phyloP scores from a whole-genome alignment of 805 yeast species.

The Candida manassasensis region DNA sequence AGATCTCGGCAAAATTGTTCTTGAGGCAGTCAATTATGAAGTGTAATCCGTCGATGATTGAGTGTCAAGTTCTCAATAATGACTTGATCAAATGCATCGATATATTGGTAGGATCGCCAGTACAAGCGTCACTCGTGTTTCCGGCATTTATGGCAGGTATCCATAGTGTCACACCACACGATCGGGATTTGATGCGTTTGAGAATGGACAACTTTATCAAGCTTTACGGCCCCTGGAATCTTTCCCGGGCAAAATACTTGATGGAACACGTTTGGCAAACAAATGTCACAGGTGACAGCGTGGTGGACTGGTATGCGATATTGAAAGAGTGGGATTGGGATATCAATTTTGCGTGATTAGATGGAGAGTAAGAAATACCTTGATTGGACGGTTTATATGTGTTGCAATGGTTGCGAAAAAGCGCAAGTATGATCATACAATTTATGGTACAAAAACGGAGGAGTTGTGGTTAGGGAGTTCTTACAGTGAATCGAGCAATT shows the following conservation, averaged over 20 bases:
- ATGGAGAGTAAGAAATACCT: slow-evolving; percentile 1
- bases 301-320: slow-evolving; percentile 69
- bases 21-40: slow-evolving; percentile 60
- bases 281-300: slow-evolving; percentile 49
- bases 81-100: slow-evolving; percentile 56
- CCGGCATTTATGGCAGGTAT: slow-evolving; percentile 78
- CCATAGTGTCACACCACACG: slow-evolving; percentile 51
- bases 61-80: slow-evolving; percentile 53
- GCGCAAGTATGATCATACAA: neutral
- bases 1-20: slow-evolving; percentile 63
- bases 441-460: neutral
- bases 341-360: slow-evolving; percentile 58
- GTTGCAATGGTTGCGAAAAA: neutral
- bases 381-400: slow-evolving; percentile 1
- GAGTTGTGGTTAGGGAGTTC: too few relatives aligned
- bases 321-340: slow-evolving; percentile 72
- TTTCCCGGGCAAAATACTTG: slow-evolving; percentile 38
- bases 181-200: slow-evolving; percentile 45
- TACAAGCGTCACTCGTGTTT: slow-evolving; percentile 69
- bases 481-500: too few relatives aligned
- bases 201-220: slow-evolving; percentile 54
- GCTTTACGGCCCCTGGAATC: slow-evolving; percentile 67
- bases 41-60: slow-evolving; percentile 57
- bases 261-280: slow-evolving; percentile 46
- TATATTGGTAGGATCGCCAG: slow-evolving; percentile 56